Evolutionary conservation across 164 flowering plant genomes (phyloP).

Genomic region (Berberis thunbergii): DNA sequence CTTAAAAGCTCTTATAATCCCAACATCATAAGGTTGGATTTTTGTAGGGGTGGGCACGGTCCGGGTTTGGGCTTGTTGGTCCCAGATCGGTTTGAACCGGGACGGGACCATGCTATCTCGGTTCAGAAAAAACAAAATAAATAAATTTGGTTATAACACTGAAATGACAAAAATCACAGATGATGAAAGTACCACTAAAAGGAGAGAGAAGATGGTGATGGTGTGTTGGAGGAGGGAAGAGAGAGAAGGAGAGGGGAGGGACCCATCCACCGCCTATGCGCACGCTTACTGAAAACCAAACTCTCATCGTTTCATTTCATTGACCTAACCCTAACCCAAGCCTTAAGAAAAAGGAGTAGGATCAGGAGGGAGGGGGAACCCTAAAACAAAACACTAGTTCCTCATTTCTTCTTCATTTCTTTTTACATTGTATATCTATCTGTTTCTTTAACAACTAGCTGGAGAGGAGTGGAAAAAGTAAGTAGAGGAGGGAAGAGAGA

Average conservation of each 20-base stretch:
- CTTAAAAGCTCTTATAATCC: constrained; percentile 3
- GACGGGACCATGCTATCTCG: no score
- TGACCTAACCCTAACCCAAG: constrained; percentile 59
- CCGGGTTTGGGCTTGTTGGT: no score
- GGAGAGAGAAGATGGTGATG: constrained; percentile 13
- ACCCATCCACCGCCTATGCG: constrained; percentile 67
- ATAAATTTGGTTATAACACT: no score
- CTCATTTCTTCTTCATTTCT: constrained; percentile 13
- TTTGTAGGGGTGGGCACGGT: neutral
- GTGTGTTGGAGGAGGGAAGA: constrained; percentile 19
- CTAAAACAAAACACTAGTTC: constrained; percentile 3
- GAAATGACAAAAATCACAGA: no score
- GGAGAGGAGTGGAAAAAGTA: constrained; percentile 1
- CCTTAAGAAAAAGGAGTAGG: constrained; percentile 5
- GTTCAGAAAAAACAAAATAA: no score
- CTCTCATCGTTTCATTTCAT: constrained; percentile 19
- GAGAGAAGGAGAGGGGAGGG: constrained; percentile 26
- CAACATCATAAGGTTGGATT: constrained; percentile 2
- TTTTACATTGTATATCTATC: neutral
- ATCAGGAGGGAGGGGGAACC: neutral
- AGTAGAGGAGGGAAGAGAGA: neutral
- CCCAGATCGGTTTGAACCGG: no score
- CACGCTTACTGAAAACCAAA: constrained; percentile 47
- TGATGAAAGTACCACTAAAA: no score
- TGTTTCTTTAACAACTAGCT: constrained; percentile 13